These are phyloP conservation scores for Ophiocordyceps camponoti-floridani DNA, from an alignment of 2,329 filamentous ascomycete species.

Conservation along the genomic window DNA sequence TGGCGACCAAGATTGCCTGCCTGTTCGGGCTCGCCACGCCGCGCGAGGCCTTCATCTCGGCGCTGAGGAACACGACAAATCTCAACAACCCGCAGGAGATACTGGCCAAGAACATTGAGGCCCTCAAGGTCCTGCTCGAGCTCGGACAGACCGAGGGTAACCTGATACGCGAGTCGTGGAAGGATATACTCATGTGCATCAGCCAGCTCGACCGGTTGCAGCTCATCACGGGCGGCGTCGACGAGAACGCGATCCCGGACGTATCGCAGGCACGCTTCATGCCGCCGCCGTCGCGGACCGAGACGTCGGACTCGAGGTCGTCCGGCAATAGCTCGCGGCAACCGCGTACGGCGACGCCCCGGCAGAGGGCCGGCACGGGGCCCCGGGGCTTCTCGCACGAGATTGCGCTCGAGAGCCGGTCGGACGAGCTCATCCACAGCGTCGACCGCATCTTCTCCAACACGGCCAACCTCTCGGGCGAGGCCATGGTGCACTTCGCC, in stretches of 20 bases:
- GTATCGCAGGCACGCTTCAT: conserved; percentile 68
- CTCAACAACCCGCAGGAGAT: conserved; percentile 92
- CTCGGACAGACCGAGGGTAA: conserved; percentile 89
- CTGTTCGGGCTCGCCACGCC: conserved; percentile 88
- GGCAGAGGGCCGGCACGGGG: conserved; percentile 34
- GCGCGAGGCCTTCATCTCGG: conserved; percentile 84
- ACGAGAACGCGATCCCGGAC: conserved; percentile 82
- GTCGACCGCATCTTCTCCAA: conserved; percentile 96
- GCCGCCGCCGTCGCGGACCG: conserved; percentile 36
- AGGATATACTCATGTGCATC: conserved; percentile 85
- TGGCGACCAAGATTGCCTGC: conserved; percentile 85
- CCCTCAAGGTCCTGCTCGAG: conserved; percentile 78
- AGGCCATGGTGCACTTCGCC: conserved; percentile 92
- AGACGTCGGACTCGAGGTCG: conserved; percentile 40
- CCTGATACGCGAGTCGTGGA: conserved; percentile 75
- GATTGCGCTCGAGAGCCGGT: conserved; percentile 80
- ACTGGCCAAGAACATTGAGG: conserved; percentile 89
- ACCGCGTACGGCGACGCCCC: conserved; percentile 11
- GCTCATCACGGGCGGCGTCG: conserved; percentile 83
- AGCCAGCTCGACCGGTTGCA: conserved; percentile 92
- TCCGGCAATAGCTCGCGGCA: conserved; percentile 47
- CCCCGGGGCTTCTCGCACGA: conserved; percentile 55
- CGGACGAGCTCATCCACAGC: conserved; percentile 78
- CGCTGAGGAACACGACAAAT: conserved; percentile 84
- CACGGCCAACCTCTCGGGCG: conserved; percentile 79